Evolutionary conservation across 2,329 filamentous ascomycete genomes (phyloP).

Genomic region (Trichoderma cornu-damae): DNA sequence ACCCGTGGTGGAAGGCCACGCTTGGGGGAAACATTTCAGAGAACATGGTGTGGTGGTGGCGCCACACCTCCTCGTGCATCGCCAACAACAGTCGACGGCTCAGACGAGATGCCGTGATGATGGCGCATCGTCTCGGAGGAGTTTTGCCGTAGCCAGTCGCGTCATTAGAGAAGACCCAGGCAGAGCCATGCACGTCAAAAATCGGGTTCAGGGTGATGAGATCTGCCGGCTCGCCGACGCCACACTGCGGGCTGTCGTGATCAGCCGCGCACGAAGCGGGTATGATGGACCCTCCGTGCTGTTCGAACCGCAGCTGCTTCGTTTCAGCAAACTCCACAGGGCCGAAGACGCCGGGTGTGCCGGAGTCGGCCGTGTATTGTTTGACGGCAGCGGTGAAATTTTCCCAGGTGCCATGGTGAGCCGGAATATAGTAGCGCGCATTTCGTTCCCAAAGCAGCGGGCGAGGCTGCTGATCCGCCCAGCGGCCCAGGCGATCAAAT

Average conservation of each 20-base stretch:
- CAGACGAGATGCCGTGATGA: conserved; percentile 66
- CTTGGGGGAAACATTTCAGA: conserved; percentile 73
- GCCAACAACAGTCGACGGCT: conserved; percentile 60
- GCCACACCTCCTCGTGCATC: conserved; percentile 71
- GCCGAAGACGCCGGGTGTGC: conserved; percentile 61
- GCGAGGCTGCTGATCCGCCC: conserved; percentile 63
- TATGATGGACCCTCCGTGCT: conserved; percentile 48
- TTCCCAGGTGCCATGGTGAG: conserved; percentile 64
- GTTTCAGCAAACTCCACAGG: conserved; percentile 52
- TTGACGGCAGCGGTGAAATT: conserved; percentile 64
- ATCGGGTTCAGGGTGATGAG: conserved; percentile 74
- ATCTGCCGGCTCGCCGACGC: conserved; percentile 66
- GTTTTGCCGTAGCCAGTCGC: conserved; percentile 62
- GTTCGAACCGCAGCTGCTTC: conserved; percentile 45
- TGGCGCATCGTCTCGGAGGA: conserved; percentile 61
- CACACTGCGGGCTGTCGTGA: conserved; percentile 50
- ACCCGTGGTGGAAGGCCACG: conserved; percentile 66
- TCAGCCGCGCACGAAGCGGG: conserved; percentile 52
- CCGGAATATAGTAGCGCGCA: conserved; percentile 70
- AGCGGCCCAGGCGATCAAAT: conserved; percentile 60
- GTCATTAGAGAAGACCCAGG: conserved; percentile 67
- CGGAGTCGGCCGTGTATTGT: conserved; percentile 51
- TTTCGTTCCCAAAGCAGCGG: conserved; percentile 74
- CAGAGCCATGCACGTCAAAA: conserved; percentile 65
- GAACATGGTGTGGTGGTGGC: conserved; percentile 66